Conservation (phyloP, 2,329 filamentous ascomycete genomes). For the Cytospora chrysosperma region DNA sequence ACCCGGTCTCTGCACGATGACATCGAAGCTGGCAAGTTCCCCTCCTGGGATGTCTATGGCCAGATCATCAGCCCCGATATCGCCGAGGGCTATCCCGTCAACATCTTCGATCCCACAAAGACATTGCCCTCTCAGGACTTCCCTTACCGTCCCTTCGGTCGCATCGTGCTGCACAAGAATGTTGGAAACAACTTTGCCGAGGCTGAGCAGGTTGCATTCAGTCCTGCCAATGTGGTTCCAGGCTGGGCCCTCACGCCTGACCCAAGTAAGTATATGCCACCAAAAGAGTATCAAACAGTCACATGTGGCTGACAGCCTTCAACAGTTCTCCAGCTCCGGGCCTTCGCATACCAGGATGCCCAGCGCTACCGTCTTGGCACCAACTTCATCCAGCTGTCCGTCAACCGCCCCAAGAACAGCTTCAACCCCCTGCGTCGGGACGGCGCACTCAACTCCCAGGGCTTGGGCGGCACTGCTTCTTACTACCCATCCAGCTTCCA, state of each 20-base stretch:
- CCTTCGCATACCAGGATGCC: slow-evolving; percentile 56
- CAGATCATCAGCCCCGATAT: slow-evolving; percentile 55
- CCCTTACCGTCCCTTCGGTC: slow-evolving; percentile 48
- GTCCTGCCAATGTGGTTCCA: slow-evolving; percentile 54
- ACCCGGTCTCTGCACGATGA: slow-evolving; percentile 46
- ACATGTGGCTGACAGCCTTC: slow-evolving; percentile 1
- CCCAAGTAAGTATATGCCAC: slow-evolving; percentile 32
- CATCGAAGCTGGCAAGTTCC: slow-evolving; percentile 45
- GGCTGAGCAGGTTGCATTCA: slow-evolving; percentile 59
- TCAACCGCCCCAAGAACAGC: slow-evolving; percentile 43
- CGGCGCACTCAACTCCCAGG: slow-evolving; percentile 35
- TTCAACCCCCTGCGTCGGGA: slow-evolving; percentile 42
- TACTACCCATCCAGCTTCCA: slow-evolving; percentile 4
- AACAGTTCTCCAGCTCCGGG: slow-evolving; percentile 50
- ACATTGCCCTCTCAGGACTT: slow-evolving; percentile 52
- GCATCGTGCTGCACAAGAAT: slow-evolving; percentile 51
- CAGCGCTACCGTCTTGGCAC: slow-evolving; percentile 56
- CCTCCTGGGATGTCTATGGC: slow-evolving; percentile 51
- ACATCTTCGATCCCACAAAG: slow-evolving; percentile 58
- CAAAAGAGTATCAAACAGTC: background rate
- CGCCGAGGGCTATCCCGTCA: slow-evolving; percentile 45
- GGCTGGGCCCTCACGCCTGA: slow-evolving; percentile 55
- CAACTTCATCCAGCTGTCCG: slow-evolving; percentile 58
- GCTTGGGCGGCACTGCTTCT: slow-evolving; percentile 21
- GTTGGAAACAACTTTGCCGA: slow-evolving; percentile 37